A percentile compares a stretch with the other conserved stretches of the same genome.
phyloP scores from a whole-genome alignment of 257 asterid species.

The Catharanthus roseus region DNA sequence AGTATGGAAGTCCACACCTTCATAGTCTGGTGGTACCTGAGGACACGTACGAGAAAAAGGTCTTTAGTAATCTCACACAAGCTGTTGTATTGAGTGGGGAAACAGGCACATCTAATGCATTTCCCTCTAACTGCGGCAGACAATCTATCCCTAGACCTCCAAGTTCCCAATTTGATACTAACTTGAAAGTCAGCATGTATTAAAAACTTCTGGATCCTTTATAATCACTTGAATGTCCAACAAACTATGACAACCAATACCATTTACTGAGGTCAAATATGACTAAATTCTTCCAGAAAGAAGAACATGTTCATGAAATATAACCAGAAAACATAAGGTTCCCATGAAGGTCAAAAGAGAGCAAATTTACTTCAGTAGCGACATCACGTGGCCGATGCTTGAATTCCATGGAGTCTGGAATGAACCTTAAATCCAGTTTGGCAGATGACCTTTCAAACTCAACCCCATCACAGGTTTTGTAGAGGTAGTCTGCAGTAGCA shows the following conservation, averaged over 20 bases:
- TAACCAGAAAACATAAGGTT: neutral
- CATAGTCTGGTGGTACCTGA: conserved; percentile 75
- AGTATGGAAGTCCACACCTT: conserved; percentile 79
- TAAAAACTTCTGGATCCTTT: neutral
- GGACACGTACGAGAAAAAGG: neutral
- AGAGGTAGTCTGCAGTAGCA: conserved; percentile 90
- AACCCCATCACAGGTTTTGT: conserved; percentile 75
- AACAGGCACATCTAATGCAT: neutral
- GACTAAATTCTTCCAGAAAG: neutral
- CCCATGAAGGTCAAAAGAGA: neutral
- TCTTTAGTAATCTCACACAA: neutral
- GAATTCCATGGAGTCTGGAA: conserved; percentile 86
- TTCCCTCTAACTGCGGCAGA: neutral
- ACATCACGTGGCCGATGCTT: conserved; percentile 85
- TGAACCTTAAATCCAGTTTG: conserved; percentile 86
- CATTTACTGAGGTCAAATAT: neutral
- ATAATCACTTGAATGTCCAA: neutral
- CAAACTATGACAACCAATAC: neutral
- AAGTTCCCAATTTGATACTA: neutral
- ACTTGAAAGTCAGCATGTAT: neutral
- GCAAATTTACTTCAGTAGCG: conserved; percentile 60
- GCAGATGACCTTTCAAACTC: conserved; percentile 93
- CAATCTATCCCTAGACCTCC: neutral
- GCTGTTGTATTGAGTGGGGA: neutral
- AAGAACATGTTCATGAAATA: neutral